Base-by-base conservation (phyloP, 2,329 filamentous ascomycete species). In the Aureobasidium sp. region DNA sequence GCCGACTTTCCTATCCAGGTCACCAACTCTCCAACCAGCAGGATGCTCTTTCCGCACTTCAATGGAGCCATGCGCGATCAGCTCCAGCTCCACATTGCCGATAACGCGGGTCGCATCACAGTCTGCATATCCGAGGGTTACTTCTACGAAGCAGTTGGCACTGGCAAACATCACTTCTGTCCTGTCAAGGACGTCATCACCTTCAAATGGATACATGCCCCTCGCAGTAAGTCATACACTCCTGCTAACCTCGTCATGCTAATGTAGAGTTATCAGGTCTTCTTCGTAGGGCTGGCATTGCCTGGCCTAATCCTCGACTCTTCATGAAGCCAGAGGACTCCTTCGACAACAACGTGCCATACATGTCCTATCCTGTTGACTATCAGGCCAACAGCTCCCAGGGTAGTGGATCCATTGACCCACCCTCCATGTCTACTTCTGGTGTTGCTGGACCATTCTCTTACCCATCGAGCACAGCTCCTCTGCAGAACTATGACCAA, bases 181-280 rank as follows among this genome's bases (percentile, higher is more conserved):
- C 78, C 85, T 44, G 77, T 89, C 64, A 88, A 87, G 69, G 90
- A 92, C 68, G 74, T 91, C 48, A 82, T 91, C 27, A 82, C 83
- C 15, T 94, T 96, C 73, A 87, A 90, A 0, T 96, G 95, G 68
- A 89, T 94, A 69, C 89, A 94, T 77, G 91, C 89, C 37, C 90
- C 91, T 0, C 75, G 89, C 60, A 81, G 90, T 93, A 76, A 66
- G 79, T 74, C 31, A 37, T 42, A 44, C 27, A 57, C 8, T 40
- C 19, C 24, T 53, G 37, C 2, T 5, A 2, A 11, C 5, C 14
- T 11, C 8, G n/a, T 22, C 50, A 54, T 62, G 53, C 33, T 24
- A 29, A 17, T 5, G 17, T 31, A 66, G 48, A 17, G 2, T 33
- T 17, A 27, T 29, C 66, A 90, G 90, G 88, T 45, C 78, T 92